Evolutionary conservation across 805 yeast genomes (phyloP).

Genomic region (Wickerhamomyces ciferrii): DNA sequence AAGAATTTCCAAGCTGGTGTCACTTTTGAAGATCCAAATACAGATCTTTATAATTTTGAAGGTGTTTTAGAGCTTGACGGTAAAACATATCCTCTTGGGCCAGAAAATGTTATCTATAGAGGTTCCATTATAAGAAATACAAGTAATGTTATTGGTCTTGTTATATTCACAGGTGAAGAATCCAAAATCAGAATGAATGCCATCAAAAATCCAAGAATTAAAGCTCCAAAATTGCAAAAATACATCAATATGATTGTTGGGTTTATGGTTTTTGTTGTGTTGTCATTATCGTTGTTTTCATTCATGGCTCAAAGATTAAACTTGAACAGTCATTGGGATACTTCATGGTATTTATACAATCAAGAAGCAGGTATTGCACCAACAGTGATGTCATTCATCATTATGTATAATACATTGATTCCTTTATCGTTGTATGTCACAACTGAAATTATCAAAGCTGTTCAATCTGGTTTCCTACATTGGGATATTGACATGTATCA

Average conservation of each 20-base stretch:
- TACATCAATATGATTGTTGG: constrained; percentile 78
- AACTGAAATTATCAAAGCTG: constrained; percentile 89
- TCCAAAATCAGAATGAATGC: constrained; percentile 95
- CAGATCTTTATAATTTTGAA: constrained; percentile 86
- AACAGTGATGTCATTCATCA: constrained; percentile 90
- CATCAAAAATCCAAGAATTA: constrained; percentile 79
- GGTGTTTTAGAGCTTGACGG: constrained; percentile 51
- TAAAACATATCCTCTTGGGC: constrained; percentile 54
- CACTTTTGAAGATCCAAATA: constrained; percentile 86
- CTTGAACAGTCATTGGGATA: constrained; percentile 33
- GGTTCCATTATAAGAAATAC: constrained; percentile 92
- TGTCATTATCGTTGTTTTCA: constrained; percentile 69
- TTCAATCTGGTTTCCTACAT: constrained; percentile 77
- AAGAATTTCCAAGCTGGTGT: constrained; percentile 46
- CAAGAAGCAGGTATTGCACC: constrained; percentile 83
- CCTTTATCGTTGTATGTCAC: constrained; percentile 94
- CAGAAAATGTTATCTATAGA: constrained; percentile 82
- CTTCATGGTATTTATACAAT: constrained; percentile 68
- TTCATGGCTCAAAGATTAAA: constrained; percentile 69
- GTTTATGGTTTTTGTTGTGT: constrained; percentile 83
- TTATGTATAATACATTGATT: constrained; percentile 95
- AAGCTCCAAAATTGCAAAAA: constrained; percentile 87
- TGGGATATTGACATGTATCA: constrained; percentile 96
- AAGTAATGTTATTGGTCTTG: constrained; percentile 65
- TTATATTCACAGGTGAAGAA: constrained; percentile 92